Conservation (phyloP, 169 alveolate genomes). For the Plasmodium vivax region DNA sequence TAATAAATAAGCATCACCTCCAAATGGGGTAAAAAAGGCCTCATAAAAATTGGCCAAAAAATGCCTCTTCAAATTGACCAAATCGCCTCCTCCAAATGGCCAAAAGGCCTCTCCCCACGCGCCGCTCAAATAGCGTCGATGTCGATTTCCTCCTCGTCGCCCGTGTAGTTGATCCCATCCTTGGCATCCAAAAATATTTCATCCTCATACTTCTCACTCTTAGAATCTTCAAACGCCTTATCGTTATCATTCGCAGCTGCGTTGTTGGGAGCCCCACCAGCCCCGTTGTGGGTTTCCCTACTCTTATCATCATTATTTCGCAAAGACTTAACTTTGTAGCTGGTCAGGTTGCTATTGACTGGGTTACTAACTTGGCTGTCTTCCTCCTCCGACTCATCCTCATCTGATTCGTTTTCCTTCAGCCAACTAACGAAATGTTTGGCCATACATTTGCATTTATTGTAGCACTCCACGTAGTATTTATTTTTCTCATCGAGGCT, state of each 20-base stretch:
- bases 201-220: slow-evolving; percentile 73
- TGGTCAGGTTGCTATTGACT: slow-evolving; percentile 21
- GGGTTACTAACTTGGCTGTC: slow-evolving; percentile 41
- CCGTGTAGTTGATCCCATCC: slow-evolving; percentile 68
- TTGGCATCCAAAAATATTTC: slow-evolving; percentile 75
- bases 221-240: slow-evolving; percentile 68
- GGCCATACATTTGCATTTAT: slow-evolving; percentile 83
- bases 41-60: not conserved
- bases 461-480: slow-evolving; percentile 75
- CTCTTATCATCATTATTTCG: slow-evolving; percentile 49
- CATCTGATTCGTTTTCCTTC: slow-evolving; percentile 80
- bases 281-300: not conserved
- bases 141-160: slow-evolving; percentile 72
- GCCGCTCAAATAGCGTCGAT: slow-evolving; percentile 53
- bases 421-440: slow-evolving; percentile 89
- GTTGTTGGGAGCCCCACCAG: not conserved
- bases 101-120: not conserved
- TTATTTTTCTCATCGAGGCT: slow-evolving; percentile 68
- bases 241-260: slow-evolving; percentile 7
- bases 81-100: not conserved
- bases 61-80: not conserved
- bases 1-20: not conserved
- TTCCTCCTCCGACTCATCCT: slow-evolving; percentile 76
- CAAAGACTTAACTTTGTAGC: slow-evolving; percentile 55
- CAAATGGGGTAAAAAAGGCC: not conserved